These are phyloP conservation scores for Candida hispaniensis DNA, from an alignment of 805 yeast genomes.

Conservation along the genomic window DNA sequence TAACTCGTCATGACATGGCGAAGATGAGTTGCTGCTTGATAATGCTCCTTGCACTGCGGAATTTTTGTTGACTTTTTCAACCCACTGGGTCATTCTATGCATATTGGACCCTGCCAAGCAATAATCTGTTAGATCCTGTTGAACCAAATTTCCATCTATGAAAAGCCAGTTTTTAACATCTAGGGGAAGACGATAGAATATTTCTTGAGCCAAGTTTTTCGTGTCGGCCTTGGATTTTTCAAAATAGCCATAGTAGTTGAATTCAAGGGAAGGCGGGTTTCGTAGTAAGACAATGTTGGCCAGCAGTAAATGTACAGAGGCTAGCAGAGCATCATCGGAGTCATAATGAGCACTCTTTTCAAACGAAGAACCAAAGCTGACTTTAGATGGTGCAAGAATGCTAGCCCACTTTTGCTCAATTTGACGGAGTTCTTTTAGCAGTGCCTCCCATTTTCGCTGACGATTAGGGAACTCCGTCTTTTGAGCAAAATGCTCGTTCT, in stretches of 20 bases:
- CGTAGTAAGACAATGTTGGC: conserved; percentile 13
- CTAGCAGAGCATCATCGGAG: conserved; percentile 27
- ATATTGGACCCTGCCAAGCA: conserved; percentile 13
- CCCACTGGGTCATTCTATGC: too few species aligned
- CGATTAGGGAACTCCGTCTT: conserved; percentile 1
- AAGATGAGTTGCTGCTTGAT: too few species aligned
- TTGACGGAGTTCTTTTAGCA: background rate
- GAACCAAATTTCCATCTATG: conserved; percentile 7
- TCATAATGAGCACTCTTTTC: conserved; percentile 48
- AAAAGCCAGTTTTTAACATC: conserved; percentile 15
- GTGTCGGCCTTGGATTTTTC: conserved; percentile 6
- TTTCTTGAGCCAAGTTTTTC: conserved; percentile 5
- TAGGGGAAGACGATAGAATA: conserved; percentile 5
- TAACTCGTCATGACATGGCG: too few species aligned
- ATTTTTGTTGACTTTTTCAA: too few species aligned
- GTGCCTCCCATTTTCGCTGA: background rate
- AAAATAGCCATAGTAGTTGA: conserved; percentile 8
- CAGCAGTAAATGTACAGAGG: conserved; percentile 5
- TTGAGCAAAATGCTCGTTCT: conserved; percentile 3
- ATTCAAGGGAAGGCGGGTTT: conserved; percentile 5
- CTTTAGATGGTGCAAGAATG: conserved; percentile 1
- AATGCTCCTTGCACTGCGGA: too few species aligned
- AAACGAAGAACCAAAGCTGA: conserved; percentile 3
- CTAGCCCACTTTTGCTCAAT: conserved; percentile 8
- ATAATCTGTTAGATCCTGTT: conserved; percentile 8